Evolutionary conservation across 257 asterid species (phyloP).

Genomic region (Hygrophila difformis): DNA sequence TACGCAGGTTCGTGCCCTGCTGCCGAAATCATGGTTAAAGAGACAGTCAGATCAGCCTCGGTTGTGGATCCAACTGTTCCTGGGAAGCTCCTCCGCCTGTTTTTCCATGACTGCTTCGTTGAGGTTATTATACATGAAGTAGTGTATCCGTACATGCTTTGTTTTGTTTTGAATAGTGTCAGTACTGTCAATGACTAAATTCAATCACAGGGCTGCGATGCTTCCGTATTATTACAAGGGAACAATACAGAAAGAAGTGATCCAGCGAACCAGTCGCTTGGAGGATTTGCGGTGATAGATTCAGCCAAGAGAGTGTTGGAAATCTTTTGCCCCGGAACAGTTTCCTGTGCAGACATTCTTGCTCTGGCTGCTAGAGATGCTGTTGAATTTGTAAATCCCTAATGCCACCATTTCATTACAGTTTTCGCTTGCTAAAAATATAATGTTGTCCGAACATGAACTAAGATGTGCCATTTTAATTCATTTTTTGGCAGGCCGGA

Average conservation of each 20-base stretch:
- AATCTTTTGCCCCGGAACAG: constrained; percentile 56
- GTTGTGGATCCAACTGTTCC: constrained; percentile 54
- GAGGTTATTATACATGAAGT: constrained; percentile 36
- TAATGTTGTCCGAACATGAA: too few relatives aligned
- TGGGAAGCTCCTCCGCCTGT: constrained; percentile 66
- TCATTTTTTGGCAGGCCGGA: constrained; percentile 40
- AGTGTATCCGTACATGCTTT: too few relatives aligned
- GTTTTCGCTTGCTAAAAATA: too few relatives aligned
- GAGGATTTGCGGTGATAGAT: constrained; percentile 58
- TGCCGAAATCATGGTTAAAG: constrained; percentile 60
- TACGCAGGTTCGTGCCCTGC: constrained; percentile 57
- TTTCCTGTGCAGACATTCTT: constrained; percentile 80
- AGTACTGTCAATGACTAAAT: too few relatives aligned
- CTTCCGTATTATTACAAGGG: constrained; percentile 63
- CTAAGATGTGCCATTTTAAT: neutral
- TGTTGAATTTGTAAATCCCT: constrained; percentile 45
- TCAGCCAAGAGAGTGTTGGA: constrained; percentile 62
- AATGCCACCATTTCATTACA: neutral
- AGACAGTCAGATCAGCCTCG: constrained; percentile 65
- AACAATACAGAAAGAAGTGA: constrained; percentile 60
- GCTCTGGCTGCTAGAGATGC: constrained; percentile 83
- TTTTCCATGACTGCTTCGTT: constrained; percentile 74
- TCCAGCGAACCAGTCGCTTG: constrained; percentile 62
- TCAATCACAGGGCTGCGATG: constrained; percentile 69
- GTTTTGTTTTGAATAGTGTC: neutral